Percentiles rank a stretch among this genome's conserved stretches.
These are phyloP conservation scores for Phaffomyces thermotolerans DNA, from an alignment of 805 yeast species.

Conservation along the genomic window DNA sequence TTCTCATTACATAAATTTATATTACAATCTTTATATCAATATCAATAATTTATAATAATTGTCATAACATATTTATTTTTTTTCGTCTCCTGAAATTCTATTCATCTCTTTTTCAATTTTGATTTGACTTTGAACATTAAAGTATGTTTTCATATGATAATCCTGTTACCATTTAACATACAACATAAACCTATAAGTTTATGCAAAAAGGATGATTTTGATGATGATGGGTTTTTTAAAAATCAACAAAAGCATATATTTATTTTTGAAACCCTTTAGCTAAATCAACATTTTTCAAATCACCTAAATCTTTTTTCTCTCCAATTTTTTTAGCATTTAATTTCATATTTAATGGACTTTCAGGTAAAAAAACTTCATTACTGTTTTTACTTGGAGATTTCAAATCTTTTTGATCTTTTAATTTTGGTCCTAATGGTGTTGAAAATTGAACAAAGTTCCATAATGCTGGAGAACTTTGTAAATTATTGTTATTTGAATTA, in stretches of 20 bases:
- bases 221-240: no score
- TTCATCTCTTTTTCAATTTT: no score
- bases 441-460: constrained; percentile 87
- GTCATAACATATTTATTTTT: no score
- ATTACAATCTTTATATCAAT: no score
- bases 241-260: no score
- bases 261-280: constrained; percentile 38
- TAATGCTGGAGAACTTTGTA: constrained; percentile 69
- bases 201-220: no score
- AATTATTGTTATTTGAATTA: constrained; percentile 11
- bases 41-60: no score
- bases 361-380: constrained; percentile 12
- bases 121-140: no score
- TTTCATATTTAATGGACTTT: constrained; percentile 18
- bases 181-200: background rate
- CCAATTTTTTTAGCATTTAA: constrained; percentile 5
- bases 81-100: no score
- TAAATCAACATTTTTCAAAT: constrained; percentile 40
- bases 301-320: constrained; percentile 26
- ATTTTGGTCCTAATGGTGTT: constrained; percentile 29
- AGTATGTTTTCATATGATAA: background rate
- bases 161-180: background rate
- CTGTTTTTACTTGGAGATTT: constrained; percentile 16
- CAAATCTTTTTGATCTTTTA: constrained; percentile 8
- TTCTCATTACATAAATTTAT: background rate